Percentiles rank a stretch among this genome's conserved stretches.
Evolutionary conservation across 1,139 yeast species (phyloP).

Genomic region (Zygoascus hellenicus): DNA sequence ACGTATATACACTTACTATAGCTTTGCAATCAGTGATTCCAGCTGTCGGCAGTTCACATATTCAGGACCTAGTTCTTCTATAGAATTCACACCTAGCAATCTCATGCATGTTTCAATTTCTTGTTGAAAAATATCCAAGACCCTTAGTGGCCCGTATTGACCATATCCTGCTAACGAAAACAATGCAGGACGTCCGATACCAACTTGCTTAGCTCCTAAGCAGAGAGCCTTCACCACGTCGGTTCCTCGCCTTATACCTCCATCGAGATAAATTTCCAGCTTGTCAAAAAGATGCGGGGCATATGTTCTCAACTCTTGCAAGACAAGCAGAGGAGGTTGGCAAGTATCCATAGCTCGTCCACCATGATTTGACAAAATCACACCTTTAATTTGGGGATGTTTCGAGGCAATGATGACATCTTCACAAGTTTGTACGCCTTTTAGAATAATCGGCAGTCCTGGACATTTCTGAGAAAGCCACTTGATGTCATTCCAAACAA

Average conservation of each 20-base stretch:
- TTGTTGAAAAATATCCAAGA: constrained; percentile 41
- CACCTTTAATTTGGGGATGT: constrained; percentile 41
- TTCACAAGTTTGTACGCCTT: constrained; percentile 49
- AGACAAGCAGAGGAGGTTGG: constrained; percentile 44
- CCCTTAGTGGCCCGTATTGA: constrained; percentile 43
- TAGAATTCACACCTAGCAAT: constrained; percentile 40
- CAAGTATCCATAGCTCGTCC: constrained; percentile 51
- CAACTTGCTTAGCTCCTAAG: constrained; percentile 53
- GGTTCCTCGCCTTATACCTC: constrained; percentile 52
- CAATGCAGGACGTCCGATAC: constrained; percentile 47
- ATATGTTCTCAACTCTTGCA: constrained; percentile 43
- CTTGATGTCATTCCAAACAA: constrained; percentile 42
- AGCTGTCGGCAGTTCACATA: constrained; percentile 24
- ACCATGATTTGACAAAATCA: constrained; percentile 51
- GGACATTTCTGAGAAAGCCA: constrained; percentile 41
- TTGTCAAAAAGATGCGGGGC: constrained; percentile 38
- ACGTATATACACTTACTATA: background rate
- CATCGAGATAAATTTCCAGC: constrained; percentile 46
- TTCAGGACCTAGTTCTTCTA: constrained; percentile 37
- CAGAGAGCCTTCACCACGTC: constrained; percentile 51
- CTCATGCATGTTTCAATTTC: constrained; percentile 46
- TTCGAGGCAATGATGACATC: constrained; percentile 46
- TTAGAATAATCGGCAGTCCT: constrained; percentile 37
- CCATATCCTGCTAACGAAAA: constrained; percentile 50
- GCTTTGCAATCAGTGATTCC: constrained; percentile 16